Percentiles rank a stretch among this genome's conserved stretches.
Evolutionary conservation across 2,329 filamentous ascomycete species (phyloP).

Genomic region (Leptodontidium sp.): DNA sequence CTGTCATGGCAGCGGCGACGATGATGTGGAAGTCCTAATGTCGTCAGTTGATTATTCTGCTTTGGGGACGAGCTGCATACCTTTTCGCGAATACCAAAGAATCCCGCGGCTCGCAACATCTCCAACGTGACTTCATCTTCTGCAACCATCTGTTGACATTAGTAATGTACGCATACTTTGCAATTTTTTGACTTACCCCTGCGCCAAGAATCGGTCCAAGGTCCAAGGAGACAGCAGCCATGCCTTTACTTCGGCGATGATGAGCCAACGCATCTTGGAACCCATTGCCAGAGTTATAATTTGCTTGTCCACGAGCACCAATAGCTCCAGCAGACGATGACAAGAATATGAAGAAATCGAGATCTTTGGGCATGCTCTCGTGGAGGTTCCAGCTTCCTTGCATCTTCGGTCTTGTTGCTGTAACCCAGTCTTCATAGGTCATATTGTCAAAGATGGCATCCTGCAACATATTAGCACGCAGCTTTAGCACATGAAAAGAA

Average conservation of each 20-base stretch:
- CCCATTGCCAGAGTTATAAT: constrained; percentile 44
- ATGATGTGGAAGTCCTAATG: constrained; percentile 44
- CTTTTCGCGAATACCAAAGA: constrained; percentile 58
- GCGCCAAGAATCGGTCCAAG: constrained; percentile 28
- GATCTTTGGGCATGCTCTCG: constrained; percentile 28
- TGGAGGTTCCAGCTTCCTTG: constrained; percentile 36
- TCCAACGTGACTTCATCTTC: constrained; percentile 57
- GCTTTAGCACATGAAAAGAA: background rate
- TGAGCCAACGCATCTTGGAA: constrained; percentile 39
- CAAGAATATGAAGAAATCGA: constrained; percentile 48
- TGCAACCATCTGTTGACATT: constrained; percentile 54
- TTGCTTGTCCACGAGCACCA: constrained; percentile 45
- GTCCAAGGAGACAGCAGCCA: constrained; percentile 29
- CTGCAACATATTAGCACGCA: constrained; percentile 4
- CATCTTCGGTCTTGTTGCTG: constrained; percentile 48
- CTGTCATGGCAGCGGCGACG: constrained; percentile 56
- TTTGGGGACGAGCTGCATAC: background rate
- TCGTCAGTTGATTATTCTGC: background rate
- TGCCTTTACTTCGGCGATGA: constrained; percentile 27
- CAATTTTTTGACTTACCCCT: constrained; percentile 11
- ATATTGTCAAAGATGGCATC: constrained; percentile 44
- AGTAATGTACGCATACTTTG: background rate
- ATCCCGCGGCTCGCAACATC: constrained; percentile 59
- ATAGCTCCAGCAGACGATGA: constrained; percentile 28
- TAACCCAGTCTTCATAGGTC: constrained; percentile 48